Conservation (phyloP, 495 filamentous ascomycete species). For the Daldinia decipiens region DNA sequence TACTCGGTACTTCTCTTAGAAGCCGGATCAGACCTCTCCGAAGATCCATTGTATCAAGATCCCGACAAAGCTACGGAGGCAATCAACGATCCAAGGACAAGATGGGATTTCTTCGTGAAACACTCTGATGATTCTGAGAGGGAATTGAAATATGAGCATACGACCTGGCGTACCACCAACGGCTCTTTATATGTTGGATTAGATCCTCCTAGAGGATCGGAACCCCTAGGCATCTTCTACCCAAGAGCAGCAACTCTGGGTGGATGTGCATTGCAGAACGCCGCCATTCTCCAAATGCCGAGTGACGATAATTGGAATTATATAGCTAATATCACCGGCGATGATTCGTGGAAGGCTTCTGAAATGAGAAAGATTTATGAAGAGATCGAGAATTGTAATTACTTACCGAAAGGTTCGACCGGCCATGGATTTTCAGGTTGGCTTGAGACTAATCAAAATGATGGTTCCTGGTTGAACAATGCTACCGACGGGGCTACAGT, state of each 20-base stretch:
- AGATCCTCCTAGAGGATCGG: slow-evolving; percentile 46
- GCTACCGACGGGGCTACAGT: slow-evolving; percentile 49
- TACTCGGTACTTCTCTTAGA: slow-evolving; percentile 66
- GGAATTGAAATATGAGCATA: slow-evolving; percentile 50
- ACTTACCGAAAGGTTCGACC: slow-evolving; percentile 45
- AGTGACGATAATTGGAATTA: slow-evolving; percentile 48
- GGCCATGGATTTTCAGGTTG: slow-evolving; percentile 56
- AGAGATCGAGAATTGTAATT: slow-evolving; percentile 54
- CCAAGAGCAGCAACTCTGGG: slow-evolving; percentile 49
- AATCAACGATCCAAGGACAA: slow-evolving; percentile 45
- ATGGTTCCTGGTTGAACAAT: slow-evolving; percentile 50
- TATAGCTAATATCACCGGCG: slow-evolving; percentile 52
- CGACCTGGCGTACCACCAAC: slow-evolving; percentile 48
- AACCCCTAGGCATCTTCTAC: slow-evolving; percentile 48
- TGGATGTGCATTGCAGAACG: slow-evolving; percentile 49
- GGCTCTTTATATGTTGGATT: slow-evolving; percentile 54
- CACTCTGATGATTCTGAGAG: slow-evolving; percentile 52
- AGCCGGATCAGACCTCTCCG: slow-evolving; percentile 66
- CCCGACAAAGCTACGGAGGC: slow-evolving; percentile 27
- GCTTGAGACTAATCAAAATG: slow-evolving; percentile 48
- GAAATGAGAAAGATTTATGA: slow-evolving; percentile 52
- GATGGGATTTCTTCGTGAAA: slow-evolving; percentile 59
- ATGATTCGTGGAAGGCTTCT: slow-evolving; percentile 50
- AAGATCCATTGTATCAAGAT: slow-evolving; percentile 47
- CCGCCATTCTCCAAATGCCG: slow-evolving; percentile 41